Conservation (phyloP, 176 grass and related monocot genomes). For the Cenchrus americanus region DNA sequence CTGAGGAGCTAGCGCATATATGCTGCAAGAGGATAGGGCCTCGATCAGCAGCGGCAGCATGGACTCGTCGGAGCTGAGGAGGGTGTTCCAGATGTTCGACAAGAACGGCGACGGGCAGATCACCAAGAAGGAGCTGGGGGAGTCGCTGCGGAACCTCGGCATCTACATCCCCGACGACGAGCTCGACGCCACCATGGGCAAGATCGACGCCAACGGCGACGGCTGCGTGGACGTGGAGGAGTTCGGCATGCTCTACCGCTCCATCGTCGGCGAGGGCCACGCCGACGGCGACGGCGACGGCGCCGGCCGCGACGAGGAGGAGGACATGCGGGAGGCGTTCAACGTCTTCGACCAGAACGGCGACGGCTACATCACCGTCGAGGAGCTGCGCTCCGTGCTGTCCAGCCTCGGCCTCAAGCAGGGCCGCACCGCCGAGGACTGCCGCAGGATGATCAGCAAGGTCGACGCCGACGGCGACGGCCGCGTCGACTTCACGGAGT, state of each 20-base stretch:
- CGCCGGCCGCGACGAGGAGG: constrained; percentile 49
- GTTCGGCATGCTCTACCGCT: constrained; percentile 65
- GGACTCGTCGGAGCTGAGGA: constrained; percentile 64
- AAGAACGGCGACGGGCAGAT: constrained; percentile 69
- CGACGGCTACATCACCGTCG: constrained; percentile 73
- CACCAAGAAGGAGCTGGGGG: constrained; percentile 68
- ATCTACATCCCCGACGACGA: constrained; percentile 69
- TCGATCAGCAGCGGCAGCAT: constrained; percentile 22
- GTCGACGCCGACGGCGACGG: constrained; percentile 70
- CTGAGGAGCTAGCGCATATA: neutral
- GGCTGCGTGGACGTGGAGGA: constrained; percentile 75
- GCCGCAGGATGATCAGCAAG: constrained; percentile 68
- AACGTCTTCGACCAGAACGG: constrained; percentile 82
- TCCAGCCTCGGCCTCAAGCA: constrained; percentile 68
- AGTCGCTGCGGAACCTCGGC: constrained; percentile 69
- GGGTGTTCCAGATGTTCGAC: constrained; percentile 85
- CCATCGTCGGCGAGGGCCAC: constrained; percentile 41
- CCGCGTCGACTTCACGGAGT: constrained; percentile 72
- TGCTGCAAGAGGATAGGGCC: neutral
- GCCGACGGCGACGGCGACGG: neutral
- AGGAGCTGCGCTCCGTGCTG: constrained; percentile 68
- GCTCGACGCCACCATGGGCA: constrained; percentile 61
- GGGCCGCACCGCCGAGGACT: constrained; percentile 64
- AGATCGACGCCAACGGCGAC: constrained; percentile 69
- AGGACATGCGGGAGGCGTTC: constrained; percentile 73